These are phyloP conservation scores for Lagenaria siceraria DNA, from an alignment of 306 rosid species.

Conservation along the genomic window DNA sequence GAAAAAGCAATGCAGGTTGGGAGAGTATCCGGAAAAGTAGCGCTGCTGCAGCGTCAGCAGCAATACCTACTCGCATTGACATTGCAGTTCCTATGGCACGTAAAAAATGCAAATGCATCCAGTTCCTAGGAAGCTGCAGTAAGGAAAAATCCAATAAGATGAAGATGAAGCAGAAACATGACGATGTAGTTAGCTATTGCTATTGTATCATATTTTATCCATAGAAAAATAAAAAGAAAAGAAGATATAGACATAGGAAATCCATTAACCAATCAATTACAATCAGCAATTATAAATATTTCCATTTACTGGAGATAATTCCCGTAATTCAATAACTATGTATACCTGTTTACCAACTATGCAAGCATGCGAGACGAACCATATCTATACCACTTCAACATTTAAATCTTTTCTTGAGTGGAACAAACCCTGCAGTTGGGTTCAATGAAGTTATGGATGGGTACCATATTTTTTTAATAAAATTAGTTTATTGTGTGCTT, in stretches of 20 bases:
- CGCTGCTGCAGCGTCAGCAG: conserved; percentile 98
- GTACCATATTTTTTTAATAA: neutral
- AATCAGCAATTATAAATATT: neutral
- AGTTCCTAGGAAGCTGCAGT: conserved; percentile 89
- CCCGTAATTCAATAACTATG: neutral
- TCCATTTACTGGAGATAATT: neutral
- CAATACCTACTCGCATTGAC: conserved; percentile 97
- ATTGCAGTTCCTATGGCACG: conserved; percentile 99
- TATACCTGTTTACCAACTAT: conserved; percentile 4
- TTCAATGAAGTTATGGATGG: conserved; percentile 8
- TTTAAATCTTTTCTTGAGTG: conserved; percentile 9
- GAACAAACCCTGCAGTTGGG: conserved; percentile 12
- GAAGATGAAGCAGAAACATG: neutral
- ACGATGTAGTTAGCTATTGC: neutral
- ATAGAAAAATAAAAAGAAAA: neutral
- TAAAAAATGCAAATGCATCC: conserved; percentile 99
- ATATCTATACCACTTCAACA: conserved; percentile 7
- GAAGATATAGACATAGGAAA: neutral
- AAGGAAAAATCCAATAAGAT: neutral
- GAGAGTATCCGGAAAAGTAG: conserved; percentile 92
- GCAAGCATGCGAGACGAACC: conserved; percentile 9
- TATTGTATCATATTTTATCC: neutral
- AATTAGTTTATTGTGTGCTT: neutral
- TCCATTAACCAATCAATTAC: neutral
- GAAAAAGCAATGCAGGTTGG: conserved; percentile 93